Evolutionary conservation across 495 filamentous ascomycete species (phyloP).

Genomic region (Lineolata rhizophorae): DNA sequence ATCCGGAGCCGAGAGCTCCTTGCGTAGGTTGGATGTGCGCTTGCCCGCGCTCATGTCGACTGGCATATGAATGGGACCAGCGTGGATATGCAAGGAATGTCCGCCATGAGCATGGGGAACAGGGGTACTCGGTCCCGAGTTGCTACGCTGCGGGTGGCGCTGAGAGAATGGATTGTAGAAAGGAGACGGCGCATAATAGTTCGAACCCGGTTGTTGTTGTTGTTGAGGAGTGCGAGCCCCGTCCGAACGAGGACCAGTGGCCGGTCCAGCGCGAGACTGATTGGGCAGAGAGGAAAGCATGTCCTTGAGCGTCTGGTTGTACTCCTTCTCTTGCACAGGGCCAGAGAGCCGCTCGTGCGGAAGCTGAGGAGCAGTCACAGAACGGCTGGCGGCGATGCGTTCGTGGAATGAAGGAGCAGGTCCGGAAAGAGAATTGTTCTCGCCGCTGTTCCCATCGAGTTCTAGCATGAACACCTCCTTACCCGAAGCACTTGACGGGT

Average conservation of each 20-base stretch:
- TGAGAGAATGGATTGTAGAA: slow-evolving; percentile 7
- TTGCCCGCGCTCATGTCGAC: too few species aligned
- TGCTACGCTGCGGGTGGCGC: slow-evolving; percentile 7
- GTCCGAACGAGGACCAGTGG: slow-evolving; percentile 5
- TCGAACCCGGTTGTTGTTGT: too few species aligned
- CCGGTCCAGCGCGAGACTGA: slow-evolving; percentile 2
- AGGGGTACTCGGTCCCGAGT: slow-evolving; percentile 14
- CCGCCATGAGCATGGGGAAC: slow-evolving; percentile 3
- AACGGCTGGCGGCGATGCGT: slow-evolving; percentile 7
- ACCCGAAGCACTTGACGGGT: slow-evolving; percentile 19
- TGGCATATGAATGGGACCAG: too few species aligned
- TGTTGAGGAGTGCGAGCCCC: slow-evolving; percentile 1
- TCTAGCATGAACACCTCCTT: slow-evolving; percentile 44
- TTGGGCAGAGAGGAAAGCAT: background rate
- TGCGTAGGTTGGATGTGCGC: too few species aligned
- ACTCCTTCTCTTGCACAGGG: background rate
- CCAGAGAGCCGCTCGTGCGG: background rate
- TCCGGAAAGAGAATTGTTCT: slow-evolving; percentile 1
- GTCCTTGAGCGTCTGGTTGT: background rate
- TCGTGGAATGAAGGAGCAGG: slow-evolving; percentile 5
- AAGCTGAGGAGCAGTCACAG: slow-evolving; percentile 5
- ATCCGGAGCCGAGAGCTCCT: too few species aligned
- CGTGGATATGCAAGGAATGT: too few species aligned
- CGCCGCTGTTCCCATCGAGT: slow-evolving; percentile 27
- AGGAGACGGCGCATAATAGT: too few species aligned